These are phyloP conservation scores for Penicillium sp. DNA, from an alignment of 2,329 filamentous ascomycete genomes.

Conservation along the genomic window DNA sequence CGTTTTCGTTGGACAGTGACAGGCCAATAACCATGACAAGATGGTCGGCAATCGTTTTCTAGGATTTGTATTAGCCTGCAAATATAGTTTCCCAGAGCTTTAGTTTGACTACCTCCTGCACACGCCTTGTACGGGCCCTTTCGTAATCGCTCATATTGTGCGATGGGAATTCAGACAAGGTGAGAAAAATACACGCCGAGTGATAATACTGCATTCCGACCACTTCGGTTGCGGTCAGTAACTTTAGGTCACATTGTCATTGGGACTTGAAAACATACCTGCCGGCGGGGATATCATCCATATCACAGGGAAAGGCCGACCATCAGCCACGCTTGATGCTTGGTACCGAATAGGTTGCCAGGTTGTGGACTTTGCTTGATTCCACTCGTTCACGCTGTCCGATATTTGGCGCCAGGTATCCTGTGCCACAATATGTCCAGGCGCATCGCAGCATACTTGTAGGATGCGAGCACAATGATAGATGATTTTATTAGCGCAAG, in stretches of 20 bases:
- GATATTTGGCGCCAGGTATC: slow-evolving; percentile 27
- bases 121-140: slow-evolving; percentile 26
- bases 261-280: slow-evolving; percentile 22
- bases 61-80: background rate
- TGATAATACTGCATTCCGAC: slow-evolving; percentile 44
- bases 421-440: slow-evolving; percentile 22
- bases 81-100: background rate
- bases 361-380: slow-evolving; percentile 30
- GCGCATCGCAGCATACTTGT: slow-evolving; percentile 28
- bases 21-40: slow-evolving; percentile 33
- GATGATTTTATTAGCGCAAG: slow-evolving; percentile 42
- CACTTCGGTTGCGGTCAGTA: slow-evolving; percentile 21
- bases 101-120: slow-evolving; percentile 27
- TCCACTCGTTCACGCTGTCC: slow-evolving; percentile 33
- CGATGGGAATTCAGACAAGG: slow-evolving; percentile 28
- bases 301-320: slow-evolving; percentile 36
- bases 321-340: slow-evolving; percentile 21
- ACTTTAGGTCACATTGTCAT: background rate
- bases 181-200: slow-evolving; percentile 33
- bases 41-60: slow-evolving; percentile 34
- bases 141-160: slow-evolving; percentile 29
- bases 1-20: slow-evolving; percentile 36
- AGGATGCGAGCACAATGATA: slow-evolving; percentile 44
- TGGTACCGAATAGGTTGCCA: slow-evolving; percentile 38
- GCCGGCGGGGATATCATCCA: slow-evolving; percentile 40